These are phyloP conservation scores for Fusarium fujikuroi DNA, from an alignment of 2,329 filamentous ascomycete genomes.

Conservation along the genomic window DNA sequence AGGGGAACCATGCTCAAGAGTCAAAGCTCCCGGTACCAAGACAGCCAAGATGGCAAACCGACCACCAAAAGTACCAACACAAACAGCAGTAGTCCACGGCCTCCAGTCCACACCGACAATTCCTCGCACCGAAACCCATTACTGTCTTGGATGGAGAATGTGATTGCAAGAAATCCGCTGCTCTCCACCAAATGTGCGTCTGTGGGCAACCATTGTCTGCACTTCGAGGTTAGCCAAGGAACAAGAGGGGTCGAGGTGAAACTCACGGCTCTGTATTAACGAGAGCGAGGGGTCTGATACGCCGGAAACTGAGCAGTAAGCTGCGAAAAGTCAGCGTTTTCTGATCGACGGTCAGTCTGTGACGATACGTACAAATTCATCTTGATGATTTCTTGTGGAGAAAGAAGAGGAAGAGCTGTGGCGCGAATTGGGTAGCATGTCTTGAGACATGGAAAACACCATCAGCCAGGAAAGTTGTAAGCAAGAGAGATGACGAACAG, in stretches of 20 bases:
- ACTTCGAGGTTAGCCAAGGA: background rate
- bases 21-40: background rate
- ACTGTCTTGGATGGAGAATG: background rate
- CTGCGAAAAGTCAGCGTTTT: background rate
- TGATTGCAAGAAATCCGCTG: fast-evolving
- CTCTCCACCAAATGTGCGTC: background rate
- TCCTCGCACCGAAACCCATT: background rate
- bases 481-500: too few relatives aligned
- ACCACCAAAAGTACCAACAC: background rate
- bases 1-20: background rate
- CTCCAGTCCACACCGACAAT: background rate
- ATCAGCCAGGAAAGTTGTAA: background rate
- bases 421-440: background rate
- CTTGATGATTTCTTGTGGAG: background rate
- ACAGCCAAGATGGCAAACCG: background rate
- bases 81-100: background rate
- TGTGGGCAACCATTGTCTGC: background rate
- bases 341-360: background rate
- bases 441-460: background rate
- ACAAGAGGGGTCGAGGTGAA: background rate
- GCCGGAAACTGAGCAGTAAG: background rate
- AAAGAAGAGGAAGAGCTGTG: background rate
- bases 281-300: background rate
- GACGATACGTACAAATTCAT: background rate
- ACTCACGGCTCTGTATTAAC: background rate